Evolutionary conservation across 208 protist species (phyloP).

Genomic region (Crithidia expoeki): DNA sequence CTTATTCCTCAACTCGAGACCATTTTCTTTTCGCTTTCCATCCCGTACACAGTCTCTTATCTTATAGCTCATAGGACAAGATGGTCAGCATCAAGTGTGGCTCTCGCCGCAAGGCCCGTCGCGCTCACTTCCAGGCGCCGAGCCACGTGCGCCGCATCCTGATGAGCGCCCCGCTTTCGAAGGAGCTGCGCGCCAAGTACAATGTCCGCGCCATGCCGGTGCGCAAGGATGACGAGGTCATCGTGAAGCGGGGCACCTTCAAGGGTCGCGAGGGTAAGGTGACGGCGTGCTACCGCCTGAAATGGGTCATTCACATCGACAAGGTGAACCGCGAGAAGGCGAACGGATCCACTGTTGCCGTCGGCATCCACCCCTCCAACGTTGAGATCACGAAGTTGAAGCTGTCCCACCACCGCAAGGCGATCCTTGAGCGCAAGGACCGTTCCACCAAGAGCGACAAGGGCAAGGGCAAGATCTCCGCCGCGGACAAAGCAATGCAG

Average conservation of each 20-base stretch:
- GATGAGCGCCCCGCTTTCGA: constrained; percentile 98
- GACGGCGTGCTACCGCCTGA: constrained; percentile 97
- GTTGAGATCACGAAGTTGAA: constrained; percentile 99
- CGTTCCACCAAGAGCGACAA: constrained; percentile 90
- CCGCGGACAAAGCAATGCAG: constrained; percentile 92
- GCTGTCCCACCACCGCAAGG: constrained; percentile 98
- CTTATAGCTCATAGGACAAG: constrained; percentile 20
- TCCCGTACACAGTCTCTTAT: constrained; percentile 3
- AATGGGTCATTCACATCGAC: constrained; percentile 99
- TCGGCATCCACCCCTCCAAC: constrained; percentile 99
- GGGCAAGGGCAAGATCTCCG: constrained; percentile 91
- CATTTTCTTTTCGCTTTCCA: not conserved
- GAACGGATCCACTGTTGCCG: constrained; percentile 91
- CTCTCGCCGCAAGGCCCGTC: constrained; percentile 97
- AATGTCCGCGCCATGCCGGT: constrained; percentile 98
- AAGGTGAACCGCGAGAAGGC: constrained; percentile 97
- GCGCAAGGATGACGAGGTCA: constrained; percentile 99
- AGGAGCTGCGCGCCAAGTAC: constrained; percentile 99
- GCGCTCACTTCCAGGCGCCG: constrained; percentile 99
- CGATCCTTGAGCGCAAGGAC: constrained; percentile 95
- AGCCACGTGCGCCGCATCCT: constrained; percentile 96
- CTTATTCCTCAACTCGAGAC: not conserved
- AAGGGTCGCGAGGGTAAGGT: constrained; percentile 98
- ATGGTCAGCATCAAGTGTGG: constrained; percentile 91
- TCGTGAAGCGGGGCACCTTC: constrained; percentile 94